phyloP scores from a whole-genome alignment of 2,329 filamentous ascomycete genomes.

The Tolypocladium sp. region DNA sequence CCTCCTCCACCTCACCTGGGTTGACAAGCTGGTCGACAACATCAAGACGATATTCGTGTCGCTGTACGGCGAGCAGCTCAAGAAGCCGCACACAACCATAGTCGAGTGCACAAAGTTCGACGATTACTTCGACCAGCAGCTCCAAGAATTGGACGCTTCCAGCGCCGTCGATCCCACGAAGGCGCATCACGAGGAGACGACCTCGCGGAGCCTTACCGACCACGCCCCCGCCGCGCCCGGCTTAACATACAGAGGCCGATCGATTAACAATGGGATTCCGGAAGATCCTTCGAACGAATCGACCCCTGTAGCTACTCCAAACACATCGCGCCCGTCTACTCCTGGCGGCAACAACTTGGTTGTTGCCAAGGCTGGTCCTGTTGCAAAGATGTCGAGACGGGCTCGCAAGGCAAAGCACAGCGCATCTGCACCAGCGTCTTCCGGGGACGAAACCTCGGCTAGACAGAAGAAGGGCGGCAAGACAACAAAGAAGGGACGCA shows the following conservation, averaged over 20 bases:
- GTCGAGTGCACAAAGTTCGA: constrained; percentile 77
- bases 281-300: constrained; percentile 51
- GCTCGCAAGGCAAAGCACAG: constrained; percentile 63
- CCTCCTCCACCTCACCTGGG: constrained; percentile 89
- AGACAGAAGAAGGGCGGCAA: constrained; percentile 44
- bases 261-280: constrained; percentile 22
- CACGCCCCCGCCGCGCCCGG: constrained; percentile 22
- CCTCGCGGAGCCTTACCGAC: constrained; percentile 17
- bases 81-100: constrained; percentile 67
- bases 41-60: constrained; percentile 87
- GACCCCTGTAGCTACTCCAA: constrained; percentile 61
- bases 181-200: constrained; percentile 21
- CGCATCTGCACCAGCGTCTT: constrained; percentile 59
- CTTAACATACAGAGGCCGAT: constrained; percentile 29
- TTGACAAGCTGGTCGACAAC: constrained; percentile 92
- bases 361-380: constrained; percentile 65
- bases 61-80: constrained; percentile 81
- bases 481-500: constrained; percentile 79
- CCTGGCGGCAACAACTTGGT: constrained; percentile 56
- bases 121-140: constrained; percentile 88
- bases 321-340: constrained; percentile 70
- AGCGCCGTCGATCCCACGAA: constrained; percentile 21
- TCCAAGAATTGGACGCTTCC: constrained; percentile 66
- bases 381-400: constrained; percentile 69
- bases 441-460: constrained; percentile 67